A percentile compares a stretch with the other conserved stretches of the same genome.
Conservation (phyloP, 2,329 filamentous ascomycete species). For the Diaporthe ilicicola region DNA sequence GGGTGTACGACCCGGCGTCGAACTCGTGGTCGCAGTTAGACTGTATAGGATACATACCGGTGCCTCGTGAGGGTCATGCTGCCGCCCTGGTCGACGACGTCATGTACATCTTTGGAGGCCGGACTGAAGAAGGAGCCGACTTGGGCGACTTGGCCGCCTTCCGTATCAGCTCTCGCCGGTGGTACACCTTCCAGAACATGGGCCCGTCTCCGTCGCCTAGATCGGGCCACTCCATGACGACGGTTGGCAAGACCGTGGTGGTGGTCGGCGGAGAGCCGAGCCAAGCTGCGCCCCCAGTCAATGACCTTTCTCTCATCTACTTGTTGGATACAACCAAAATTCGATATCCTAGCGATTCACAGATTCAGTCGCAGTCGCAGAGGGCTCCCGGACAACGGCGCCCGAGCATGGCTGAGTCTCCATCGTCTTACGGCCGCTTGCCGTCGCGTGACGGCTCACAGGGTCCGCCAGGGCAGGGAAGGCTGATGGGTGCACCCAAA, state of each 20-base stretch:
- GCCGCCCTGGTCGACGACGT: slow-evolving; percentile 94
- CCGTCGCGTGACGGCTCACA: slow-evolving; percentile 61
- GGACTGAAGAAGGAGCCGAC: slow-evolving; percentile 91
- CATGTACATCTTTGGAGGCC: slow-evolving; percentile 98
- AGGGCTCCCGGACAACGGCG: slow-evolving; percentile 39
- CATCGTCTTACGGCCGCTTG: slow-evolving; percentile 44
- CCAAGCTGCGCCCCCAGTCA: slow-evolving; percentile 80
- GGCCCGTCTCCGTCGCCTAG: slow-evolving; percentile 91
- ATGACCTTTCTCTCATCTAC: slow-evolving; percentile 89
- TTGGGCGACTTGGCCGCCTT: slow-evolving; percentile 90
- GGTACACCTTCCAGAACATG: slow-evolving; percentile 99
- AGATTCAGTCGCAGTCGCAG: slow-evolving; percentile 45
- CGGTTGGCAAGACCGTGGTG: slow-evolving; percentile 90
- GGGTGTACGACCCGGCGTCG: slow-evolving; percentile 86
- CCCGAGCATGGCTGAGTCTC: slow-evolving; percentile 43
- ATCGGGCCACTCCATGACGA: slow-evolving; percentile 97
- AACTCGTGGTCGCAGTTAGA: slow-evolving; percentile 91
- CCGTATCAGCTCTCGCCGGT: slow-evolving; percentile 78
- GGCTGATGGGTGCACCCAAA: slow-evolving; percentile 50
- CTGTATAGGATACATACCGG: slow-evolving; percentile 97
- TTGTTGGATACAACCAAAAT: slow-evolving; percentile 96
- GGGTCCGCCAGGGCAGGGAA: slow-evolving; percentile 59
- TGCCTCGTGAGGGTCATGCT: slow-evolving; percentile 92
- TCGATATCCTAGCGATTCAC: slow-evolving; percentile 85
- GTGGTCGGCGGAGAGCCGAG: slow-evolving; percentile 95